phyloP scores from a whole-genome alignment of 108 stramenopile genomes.

The Cyclotella atomus region DNA sequence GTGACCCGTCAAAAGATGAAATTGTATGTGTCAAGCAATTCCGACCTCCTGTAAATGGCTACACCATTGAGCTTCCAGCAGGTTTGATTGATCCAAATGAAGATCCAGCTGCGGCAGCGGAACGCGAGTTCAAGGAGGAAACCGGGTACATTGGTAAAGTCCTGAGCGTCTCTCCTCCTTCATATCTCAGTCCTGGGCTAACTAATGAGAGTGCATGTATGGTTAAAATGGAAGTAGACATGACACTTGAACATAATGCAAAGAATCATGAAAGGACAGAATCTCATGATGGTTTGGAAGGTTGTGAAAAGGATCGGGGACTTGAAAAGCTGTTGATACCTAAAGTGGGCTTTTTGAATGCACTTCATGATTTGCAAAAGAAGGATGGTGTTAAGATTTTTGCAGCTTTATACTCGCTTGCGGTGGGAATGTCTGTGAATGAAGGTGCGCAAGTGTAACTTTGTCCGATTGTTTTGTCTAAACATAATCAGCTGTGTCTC shows the following conservation, averaged over 20 bases:
- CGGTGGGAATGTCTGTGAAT: constrained; percentile 41
- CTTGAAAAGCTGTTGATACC: constrained; percentile 49
- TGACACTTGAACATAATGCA: constrained; percentile 30
- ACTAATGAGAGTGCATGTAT: constrained; percentile 65
- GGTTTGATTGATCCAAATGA: constrained; percentile 80
- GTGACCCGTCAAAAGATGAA: constrained; percentile 16
- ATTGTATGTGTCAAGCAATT: constrained; percentile 63
- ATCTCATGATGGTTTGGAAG: constrained; percentile 24
- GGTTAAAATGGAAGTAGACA: constrained; percentile 65
- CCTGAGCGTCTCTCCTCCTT: constrained; percentile 28
- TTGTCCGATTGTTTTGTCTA: background rate
- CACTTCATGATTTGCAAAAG: constrained; percentile 39
- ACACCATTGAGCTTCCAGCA: constrained; percentile 80
- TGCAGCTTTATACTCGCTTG: constrained; percentile 48
- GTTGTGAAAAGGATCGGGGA: constrained; percentile 44
- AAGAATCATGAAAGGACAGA: constrained; percentile 3
- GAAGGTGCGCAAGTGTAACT: constrained; percentile 21
- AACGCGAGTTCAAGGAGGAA: constrained; percentile 75
- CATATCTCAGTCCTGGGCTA: constrained; percentile 73
- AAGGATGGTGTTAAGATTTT: constrained; percentile 42
- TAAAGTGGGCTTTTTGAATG: constrained; percentile 21
- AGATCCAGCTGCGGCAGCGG: constrained; percentile 45
- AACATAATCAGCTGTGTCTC: background rate
- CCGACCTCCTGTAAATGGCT: constrained; percentile 64
- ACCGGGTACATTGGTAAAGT: constrained; percentile 69